Evolutionary conservation across 2,329 filamentous ascomycete species (phyloP), one percentile per base, ranked within the genome.

Genomic region (Xylaria sp.): DNA sequence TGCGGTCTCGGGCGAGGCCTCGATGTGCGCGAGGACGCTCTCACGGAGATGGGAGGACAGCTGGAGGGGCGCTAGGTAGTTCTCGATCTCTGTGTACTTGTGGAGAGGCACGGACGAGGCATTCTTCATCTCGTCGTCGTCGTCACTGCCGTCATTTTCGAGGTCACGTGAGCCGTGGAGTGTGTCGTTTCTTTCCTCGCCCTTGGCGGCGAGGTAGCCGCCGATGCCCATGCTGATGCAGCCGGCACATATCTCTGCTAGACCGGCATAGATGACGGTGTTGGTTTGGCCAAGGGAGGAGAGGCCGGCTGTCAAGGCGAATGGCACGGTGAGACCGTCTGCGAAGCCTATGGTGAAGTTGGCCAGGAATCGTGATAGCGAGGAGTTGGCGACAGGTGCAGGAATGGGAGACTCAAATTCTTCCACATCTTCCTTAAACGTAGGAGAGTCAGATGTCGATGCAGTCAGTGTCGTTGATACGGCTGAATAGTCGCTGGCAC

Each of bases 171-270:
- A 3, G 3, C 35, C 9, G 35, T 58, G 19, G 6, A 5, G 51
- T 37, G n/a, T 37, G 2, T 59, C 57, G 6, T 53, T 39, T 10
- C 56, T 64, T 52, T 68, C 64, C 68, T 87, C 83, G 0, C 83
- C 84, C 48, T 79, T 76, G 34, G 85, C 86, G 7, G 87, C 88
- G 1, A 92, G 78, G 70, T 89, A 91, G 5, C 86, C 88, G 23
- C 89, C 88, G 4, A 92, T 77, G 1, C 89, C 89, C 89, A 92
- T 92, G 57, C 83, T 88, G 65, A 92, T 90, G 65, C 86, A 85
- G 16, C 89, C 89, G 0, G 87, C 86, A 70, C 90, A 88, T 53
- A 92, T 80, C 76, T 92, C 89, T 3, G 89, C 89, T 35, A 90
- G 77, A 5, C 89, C 89, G 55, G 86, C 89, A 64, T 88, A 84